Base-by-base conservation (phyloP, 1,284 basidiomycete species). In the Moniliella sp. region DNA sequence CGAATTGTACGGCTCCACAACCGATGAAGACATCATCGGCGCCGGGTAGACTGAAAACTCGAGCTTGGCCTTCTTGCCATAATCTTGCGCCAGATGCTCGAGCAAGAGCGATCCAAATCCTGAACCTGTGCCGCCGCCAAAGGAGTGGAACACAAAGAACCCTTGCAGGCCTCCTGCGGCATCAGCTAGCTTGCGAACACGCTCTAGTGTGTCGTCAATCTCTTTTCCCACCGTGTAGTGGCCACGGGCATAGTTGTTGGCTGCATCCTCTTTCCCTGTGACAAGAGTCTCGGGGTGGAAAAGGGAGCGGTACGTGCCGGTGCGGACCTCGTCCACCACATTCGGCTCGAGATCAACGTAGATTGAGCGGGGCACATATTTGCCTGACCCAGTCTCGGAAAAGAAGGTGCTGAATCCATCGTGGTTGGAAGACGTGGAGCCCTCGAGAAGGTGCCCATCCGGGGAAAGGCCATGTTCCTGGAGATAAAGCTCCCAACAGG, bases 141-240 rank as follows among this genome's bases (percentile, higher is more conserved):
- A 93, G 28, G 91, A 97, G 69, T 97, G 91, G 75, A 97, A 97
- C 59, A 97, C 83, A 63, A 99, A 97, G 74, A 97, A 97, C 50
- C 91, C 88, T 66, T 99, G 91, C 28, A 97, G 76, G 61, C 91
- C 91, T 28, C 76, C 76, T 69, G 86, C 93, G 67, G 88, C 91
- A 66, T 97, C 91, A 37, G 88, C 82, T 45, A 97, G 75, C 52
- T 82, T 77, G 61, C 91, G 80, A 46, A 94, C 69, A 63, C 78
- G 83, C 66, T 97, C 91, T 73, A 93, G 81, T 37, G 88, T 84
- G 33, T 75, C 64, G 63, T 72, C 70, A 50, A 66, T 65, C 49
- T 93, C 86, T 66, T 93, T 94, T 48, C 86, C 86, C 57, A 94
- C 73, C 38, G 88, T 97, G 69, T 97, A 94, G 51, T 63, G 62